Evolutionary conservation across 1,284 basidiomycete species (phyloP).

Genomic region (Golubevia sp.): DNA sequence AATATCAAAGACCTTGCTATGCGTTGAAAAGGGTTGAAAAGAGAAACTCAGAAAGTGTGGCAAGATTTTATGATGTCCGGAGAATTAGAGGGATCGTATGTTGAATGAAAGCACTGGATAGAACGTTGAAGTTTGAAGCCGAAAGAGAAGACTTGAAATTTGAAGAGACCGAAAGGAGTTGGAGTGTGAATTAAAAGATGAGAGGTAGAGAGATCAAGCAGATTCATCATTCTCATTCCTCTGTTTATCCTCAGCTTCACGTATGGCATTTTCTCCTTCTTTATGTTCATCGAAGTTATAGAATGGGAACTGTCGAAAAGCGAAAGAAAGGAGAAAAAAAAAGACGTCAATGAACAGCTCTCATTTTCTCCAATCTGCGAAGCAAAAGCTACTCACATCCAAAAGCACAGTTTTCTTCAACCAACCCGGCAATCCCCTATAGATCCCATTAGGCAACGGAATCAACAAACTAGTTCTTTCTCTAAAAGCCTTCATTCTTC

Average conservation of each 20-base stretch:
- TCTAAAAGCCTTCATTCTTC: conserved; percentile 38
- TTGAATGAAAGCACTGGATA: too few relatives aligned
- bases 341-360: background rate
- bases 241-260: conserved; percentile 35
- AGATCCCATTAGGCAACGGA: conserved; percentile 70
- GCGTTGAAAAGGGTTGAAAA: too few relatives aligned
- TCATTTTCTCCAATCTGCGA: background rate
- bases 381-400: conserved; percentile 66
- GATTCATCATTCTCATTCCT: too few relatives aligned
- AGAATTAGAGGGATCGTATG: too few relatives aligned
- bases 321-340: background rate
- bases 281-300: conserved; percentile 50
- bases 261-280: conserved; percentile 34
- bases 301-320: conserved; percentile 19
- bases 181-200: too few relatives aligned
- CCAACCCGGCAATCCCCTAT: conserved; percentile 67
- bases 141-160: too few relatives aligned
- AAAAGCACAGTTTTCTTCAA: conserved; percentile 70
- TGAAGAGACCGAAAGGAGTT: too few relatives aligned
- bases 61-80: too few relatives aligned
- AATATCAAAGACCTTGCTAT: too few relatives aligned
- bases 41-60: too few relatives aligned
- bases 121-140: too few relatives aligned
- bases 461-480: conserved; percentile 70
- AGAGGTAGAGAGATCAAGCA: too few relatives aligned